Conservation (phyloP, 148 eudicot genomes). For the Persicaria tinctoria region DNA sequence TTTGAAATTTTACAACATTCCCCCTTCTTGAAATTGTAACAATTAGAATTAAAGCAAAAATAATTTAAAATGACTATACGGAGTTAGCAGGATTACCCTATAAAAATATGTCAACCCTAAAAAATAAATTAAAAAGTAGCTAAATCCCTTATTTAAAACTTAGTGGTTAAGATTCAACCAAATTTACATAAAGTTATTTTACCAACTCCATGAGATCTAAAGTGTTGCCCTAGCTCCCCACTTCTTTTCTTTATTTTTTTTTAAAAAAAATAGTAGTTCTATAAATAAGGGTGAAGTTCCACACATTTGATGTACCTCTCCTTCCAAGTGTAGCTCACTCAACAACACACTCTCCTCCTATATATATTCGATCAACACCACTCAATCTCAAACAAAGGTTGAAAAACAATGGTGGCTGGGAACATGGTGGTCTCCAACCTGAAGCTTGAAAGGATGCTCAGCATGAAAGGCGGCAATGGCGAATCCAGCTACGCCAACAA, state of each 20-base stretch:
- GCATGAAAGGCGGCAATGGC: conserved; percentile 97
- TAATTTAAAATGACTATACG: too few relatives aligned
- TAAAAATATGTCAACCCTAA: too few relatives aligned
- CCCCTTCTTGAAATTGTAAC: too few relatives aligned
- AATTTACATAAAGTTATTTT: too few relatives aligned
- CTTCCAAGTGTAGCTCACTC: not conserved
- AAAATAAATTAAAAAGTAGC: too few relatives aligned
- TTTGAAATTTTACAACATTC: too few relatives aligned
- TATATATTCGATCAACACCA: not conserved
- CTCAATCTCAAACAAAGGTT: not conserved
- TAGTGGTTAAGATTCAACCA: too few relatives aligned
- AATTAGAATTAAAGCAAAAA: too few relatives aligned
- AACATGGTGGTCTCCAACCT: conserved; percentile 50
- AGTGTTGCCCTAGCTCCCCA: too few relatives aligned
- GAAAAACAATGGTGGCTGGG: conserved; percentile 18
- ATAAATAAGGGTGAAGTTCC: not conserved
- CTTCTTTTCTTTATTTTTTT: not conserved
- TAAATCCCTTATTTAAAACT: too few relatives aligned
- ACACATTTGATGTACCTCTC: not conserved
- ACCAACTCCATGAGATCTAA: too few relatives aligned
- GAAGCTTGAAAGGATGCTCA: conserved; percentile 82
- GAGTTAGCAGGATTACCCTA: too few relatives aligned
- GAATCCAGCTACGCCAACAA: conserved; percentile 89
- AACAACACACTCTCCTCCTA: not conserved
- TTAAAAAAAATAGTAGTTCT: not conserved